phyloP scores from a whole-genome alignment of 2,329 filamentous ascomycete genomes.

The Monosporascus ibericus region DNA sequence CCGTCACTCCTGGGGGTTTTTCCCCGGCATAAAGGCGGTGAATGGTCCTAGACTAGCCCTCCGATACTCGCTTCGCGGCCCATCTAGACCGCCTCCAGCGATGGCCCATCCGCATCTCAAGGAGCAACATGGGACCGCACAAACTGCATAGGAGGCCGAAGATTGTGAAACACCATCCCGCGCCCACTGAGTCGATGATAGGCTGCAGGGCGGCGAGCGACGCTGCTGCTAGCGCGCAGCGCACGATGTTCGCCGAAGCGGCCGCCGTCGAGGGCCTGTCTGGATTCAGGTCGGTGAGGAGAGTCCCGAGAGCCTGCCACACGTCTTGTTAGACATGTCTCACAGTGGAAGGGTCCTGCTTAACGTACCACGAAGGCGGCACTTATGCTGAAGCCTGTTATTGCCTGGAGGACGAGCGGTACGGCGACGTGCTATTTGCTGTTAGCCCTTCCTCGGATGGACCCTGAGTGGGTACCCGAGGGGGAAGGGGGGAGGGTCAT shows the following conservation, averaged over 20 bases:
- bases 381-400: constrained; percentile 8
- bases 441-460: not conserved
- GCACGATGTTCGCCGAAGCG: constrained; percentile 16
- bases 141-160: constrained; percentile 10
- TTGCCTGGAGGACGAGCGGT: constrained; percentile 6
- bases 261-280: constrained; percentile 14
- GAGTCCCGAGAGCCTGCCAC: constrained; percentile 7
- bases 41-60: no score
- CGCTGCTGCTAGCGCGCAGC: constrained; percentile 13
- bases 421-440: constrained; percentile 4
- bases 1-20: no score
- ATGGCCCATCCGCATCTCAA: constrained; percentile 7
- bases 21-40: no score
- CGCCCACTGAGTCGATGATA: constrained; percentile 12
- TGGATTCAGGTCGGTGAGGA: constrained; percentile 13
- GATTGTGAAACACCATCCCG: constrained; percentile 19
- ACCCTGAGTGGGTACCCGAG: not conserved
- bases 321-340: not conserved
- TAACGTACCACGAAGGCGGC: constrained; percentile 10
- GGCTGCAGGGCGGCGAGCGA: constrained; percentile 10
- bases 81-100: constrained; percentile 7
- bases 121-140: constrained; percentile 10
- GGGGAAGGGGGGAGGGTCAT: no score
- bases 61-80: not conserved
- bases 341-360: not conserved